A percentile compares a stretch with the other conserved stretches of the same genome.
Evolutionary conservation across 352 stramenopile genomes (phyloP).

Genomic region (Pythium apleroticum): DNA sequence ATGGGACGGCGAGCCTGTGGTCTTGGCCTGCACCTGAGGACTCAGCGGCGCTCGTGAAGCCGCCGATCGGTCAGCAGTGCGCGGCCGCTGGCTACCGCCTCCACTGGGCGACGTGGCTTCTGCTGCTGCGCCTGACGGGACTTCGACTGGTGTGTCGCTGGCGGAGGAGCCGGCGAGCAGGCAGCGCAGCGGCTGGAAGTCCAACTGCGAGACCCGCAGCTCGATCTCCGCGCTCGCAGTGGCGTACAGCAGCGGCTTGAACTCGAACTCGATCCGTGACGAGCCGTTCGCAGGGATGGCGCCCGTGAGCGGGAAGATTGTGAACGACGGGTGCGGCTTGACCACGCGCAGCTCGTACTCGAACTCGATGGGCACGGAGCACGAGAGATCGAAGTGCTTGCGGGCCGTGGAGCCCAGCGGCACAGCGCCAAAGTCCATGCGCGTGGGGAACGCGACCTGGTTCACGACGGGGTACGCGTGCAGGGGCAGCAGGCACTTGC

Average conservation of each 20-base stretch:
- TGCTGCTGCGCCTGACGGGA: no score
- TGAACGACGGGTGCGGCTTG: slow-evolving; percentile 74
- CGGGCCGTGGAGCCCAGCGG: slow-evolving; percentile 44
- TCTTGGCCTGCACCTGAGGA: slow-evolving; percentile 11
- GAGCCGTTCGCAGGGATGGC: slow-evolving; percentile 68
- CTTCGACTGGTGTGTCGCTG: slow-evolving; percentile 22
- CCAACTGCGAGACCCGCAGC: slow-evolving; percentile 76
- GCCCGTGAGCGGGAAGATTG: slow-evolving; percentile 64
- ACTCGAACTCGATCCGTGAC: slow-evolving; percentile 73
- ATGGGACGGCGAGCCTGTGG: slow-evolving; percentile 2
- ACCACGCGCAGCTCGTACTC: slow-evolving; percentile 77
- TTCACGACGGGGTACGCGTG: slow-evolving; percentile 89
- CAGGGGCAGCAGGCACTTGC: slow-evolving; percentile 67
- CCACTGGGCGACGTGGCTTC: not conserved
- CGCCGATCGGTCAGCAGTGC: not conserved
- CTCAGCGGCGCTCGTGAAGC: not conserved
- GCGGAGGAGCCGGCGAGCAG: slow-evolving; percentile 60
- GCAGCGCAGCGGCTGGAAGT: slow-evolving; percentile 67
- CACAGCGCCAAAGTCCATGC: slow-evolving; percentile 84
- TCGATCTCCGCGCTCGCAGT: slow-evolving; percentile 68
- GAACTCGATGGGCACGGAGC: slow-evolving; percentile 87
- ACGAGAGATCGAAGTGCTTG: slow-evolving; percentile 49
- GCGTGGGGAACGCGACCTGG: slow-evolving; percentile 63
- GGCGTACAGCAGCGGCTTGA: slow-evolving; percentile 60
- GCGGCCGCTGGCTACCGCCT: not conserved